Conservation (phyloP, 139 green algal species). For the Micromonas pusilla region DNA sequence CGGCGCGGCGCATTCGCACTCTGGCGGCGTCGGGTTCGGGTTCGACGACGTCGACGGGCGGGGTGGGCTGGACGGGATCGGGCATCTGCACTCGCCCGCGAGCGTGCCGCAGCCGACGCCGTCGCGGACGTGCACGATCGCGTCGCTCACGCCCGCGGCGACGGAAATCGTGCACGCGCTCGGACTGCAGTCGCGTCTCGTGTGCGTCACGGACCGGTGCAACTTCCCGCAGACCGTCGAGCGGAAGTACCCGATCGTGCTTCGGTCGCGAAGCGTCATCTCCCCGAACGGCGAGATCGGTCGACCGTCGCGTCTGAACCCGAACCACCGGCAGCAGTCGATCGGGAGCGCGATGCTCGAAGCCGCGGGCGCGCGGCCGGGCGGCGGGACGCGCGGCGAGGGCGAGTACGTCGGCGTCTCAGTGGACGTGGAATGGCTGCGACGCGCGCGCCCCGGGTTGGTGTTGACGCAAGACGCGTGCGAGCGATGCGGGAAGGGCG, state of each 20-base stretch:
- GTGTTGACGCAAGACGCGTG: constrained; percentile 58
- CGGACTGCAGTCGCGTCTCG: constrained; percentile 57
- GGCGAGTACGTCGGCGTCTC: background rate
- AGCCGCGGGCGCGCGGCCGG: no score
- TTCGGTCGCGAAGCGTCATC: background rate
- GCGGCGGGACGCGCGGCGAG: background rate
- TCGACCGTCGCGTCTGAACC: no score
- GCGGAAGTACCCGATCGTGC: background rate
- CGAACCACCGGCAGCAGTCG: background rate
- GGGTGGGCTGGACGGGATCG: background rate
- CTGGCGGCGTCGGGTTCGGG: background rate
- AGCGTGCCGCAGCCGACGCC: background rate
- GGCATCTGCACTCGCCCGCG: constrained; percentile 1
- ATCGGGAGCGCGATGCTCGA: background rate
- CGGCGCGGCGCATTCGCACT: background rate
- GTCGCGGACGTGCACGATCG: constrained; percentile 28
- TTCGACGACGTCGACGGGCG: background rate
- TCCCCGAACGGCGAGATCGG: no score
- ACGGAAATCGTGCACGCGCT: constrained; percentile 73
- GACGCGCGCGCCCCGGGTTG: constrained; percentile 51
- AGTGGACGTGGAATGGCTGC: constrained; percentile 63
- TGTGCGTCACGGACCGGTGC: constrained; percentile 62
- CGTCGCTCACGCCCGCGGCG: constrained; percentile 58
- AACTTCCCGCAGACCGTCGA: constrained; percentile 54
- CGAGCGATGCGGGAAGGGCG: constrained; percentile 24